A percentile compares a stretch with the other conserved stretches of the same genome.
These are phyloP conservation scores for Hymenoscyphus repandus DNA, from an alignment of 2,329 filamentous ascomycete genomes.

Conservation along the genomic window DNA sequence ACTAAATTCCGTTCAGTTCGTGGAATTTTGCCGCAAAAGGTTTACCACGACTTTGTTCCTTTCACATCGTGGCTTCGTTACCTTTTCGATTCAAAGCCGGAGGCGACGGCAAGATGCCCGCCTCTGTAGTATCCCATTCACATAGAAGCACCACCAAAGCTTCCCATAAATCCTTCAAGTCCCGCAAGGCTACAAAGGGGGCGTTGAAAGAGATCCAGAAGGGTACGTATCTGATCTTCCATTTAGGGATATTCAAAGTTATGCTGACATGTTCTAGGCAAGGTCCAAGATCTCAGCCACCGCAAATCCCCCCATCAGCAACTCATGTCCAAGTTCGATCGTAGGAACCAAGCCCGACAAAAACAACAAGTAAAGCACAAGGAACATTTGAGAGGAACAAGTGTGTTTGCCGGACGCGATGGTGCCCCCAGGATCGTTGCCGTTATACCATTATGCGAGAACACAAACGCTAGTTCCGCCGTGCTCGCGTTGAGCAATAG, in stretches of 20 bases:
- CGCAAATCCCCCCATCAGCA: conserved; percentile 92
- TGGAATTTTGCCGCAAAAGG: neutral
- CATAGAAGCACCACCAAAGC: conserved; percentile 91
- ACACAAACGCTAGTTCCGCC: conserved; percentile 62
- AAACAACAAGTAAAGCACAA: conserved; percentile 76
- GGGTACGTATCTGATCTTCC: conserved; percentile 45
- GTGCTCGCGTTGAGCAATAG: conserved; percentile 70
- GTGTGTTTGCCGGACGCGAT: conserved; percentile 79
- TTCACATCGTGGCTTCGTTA: conserved; percentile 58
- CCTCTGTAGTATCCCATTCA: conserved; percentile 65
- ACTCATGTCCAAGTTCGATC: conserved; percentile 94
- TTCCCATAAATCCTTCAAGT: conserved; percentile 87
- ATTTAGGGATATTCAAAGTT: neutral
- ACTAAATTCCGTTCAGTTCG: neutral
- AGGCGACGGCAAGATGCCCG: conserved; percentile 66
- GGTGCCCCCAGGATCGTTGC: conserved; percentile 85
- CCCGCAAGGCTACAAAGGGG: conserved; percentile 82
- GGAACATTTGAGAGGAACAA: conserved; percentile 73
- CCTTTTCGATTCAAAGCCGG: conserved; percentile 88
- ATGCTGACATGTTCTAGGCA: conserved; percentile 49
- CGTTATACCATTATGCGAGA: conserved; percentile 74
- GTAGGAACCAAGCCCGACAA: conserved; percentile 92
- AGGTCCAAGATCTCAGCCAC: conserved; percentile 66
- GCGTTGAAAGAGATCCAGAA: conserved; percentile 80
- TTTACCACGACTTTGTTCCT: neutral